These are phyloP conservation scores for Diplodia scrobiculata DNA, from an alignment of 2,329 filamentous ascomycete species.

Conservation along the genomic window DNA sequence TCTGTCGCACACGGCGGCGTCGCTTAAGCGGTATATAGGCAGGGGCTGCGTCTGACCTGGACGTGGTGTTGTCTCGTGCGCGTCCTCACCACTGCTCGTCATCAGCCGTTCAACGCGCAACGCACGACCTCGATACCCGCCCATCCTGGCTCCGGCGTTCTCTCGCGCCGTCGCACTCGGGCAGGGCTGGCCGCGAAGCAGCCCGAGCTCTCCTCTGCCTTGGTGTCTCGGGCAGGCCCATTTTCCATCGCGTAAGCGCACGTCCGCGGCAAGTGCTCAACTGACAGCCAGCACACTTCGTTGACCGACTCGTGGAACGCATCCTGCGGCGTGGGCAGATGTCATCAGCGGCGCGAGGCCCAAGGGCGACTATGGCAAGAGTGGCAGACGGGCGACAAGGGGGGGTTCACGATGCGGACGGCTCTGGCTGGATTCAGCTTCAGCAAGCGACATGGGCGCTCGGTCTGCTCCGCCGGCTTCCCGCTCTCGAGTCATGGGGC, in stretches of 20 bases:
- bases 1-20: slow-evolving; percentile 15
- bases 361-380: slow-evolving; percentile 18
- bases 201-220: slow-evolving; percentile 18
- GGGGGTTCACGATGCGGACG: slow-evolving; percentile 18
- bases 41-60: not conserved
- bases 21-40: slow-evolving; percentile 20
- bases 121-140: slow-evolving; percentile 21
- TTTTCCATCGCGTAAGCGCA: slow-evolving; percentile 26
- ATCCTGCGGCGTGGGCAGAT: slow-evolving; percentile 11
- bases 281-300: slow-evolving; percentile 13
- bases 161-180: slow-evolving; percentile 7
- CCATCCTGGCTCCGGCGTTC: slow-evolving; percentile 11
- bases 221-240: slow-evolving; percentile 16
- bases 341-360: slow-evolving; percentile 16
- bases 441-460: slow-evolving; percentile 18
- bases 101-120: slow-evolving; percentile 12
- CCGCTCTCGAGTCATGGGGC: slow-evolving; percentile 22
- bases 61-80: slow-evolving; percentile 14
- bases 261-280: slow-evolving; percentile 7
- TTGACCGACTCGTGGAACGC: slow-evolving; percentile 17
- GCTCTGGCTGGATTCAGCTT: slow-evolving; percentile 14
- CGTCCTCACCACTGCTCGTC: slow-evolving; percentile 4
- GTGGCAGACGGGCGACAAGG: slow-evolving; percentile 15
- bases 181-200: slow-evolving; percentile 7
- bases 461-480: slow-evolving; percentile 18